Evolutionary conservation across 1,284 basidiomycete genomes (phyloP).

Genomic region (Apiotrichum brassicae): DNA sequence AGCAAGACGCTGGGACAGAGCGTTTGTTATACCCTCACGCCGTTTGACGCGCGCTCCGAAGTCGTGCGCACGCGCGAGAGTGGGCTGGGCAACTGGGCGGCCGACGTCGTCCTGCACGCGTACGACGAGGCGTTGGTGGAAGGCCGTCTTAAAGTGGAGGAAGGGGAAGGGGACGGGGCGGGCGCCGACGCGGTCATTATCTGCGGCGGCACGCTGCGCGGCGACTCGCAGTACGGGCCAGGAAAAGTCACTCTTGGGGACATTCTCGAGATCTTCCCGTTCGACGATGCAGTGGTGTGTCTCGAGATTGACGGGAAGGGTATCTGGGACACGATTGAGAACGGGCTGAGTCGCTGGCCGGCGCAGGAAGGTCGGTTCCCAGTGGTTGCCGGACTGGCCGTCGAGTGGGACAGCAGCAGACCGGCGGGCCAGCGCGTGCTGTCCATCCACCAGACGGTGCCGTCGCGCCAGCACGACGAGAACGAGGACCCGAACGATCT

Average conservation of each 20-base stretch:
- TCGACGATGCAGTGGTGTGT: conserved; percentile 78
- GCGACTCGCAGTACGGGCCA: conserved; percentile 77
- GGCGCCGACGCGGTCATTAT: conserved; percentile 68
- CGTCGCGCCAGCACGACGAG: conserved; percentile 27
- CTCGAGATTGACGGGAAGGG: conserved; percentile 69
- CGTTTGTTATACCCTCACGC: conserved; percentile 61
- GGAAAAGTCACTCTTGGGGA: conserved; percentile 74
- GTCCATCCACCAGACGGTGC: conserved; percentile 58
- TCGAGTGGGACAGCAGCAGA: conserved; percentile 72
- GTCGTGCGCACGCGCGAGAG: conserved; percentile 64
- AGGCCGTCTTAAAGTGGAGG: conserved; percentile 5
- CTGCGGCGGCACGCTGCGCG: conserved; percentile 78
- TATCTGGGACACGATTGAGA: conserved; percentile 76
- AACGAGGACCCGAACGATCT: conserved; percentile 29
- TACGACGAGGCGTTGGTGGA: conserved; percentile 68
- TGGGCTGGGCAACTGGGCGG: conserved; percentile 79
- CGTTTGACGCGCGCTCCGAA: conserved; percentile 69
- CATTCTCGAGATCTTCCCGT: conserved; percentile 71
- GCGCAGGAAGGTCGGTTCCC: conserved; percentile 92
- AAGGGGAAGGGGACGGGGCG: conserved; percentile 21
- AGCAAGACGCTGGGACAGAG: conserved; percentile 64
- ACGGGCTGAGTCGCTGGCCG: conserved; percentile 70
- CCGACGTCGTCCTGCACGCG: conserved; percentile 75
- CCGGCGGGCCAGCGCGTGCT: conserved; percentile 65
- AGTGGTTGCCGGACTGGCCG: conserved; percentile 73